These are phyloP conservation scores for Backusella circina DNA, from an alignment of 192 early-diverging fungal species.

Conservation along the genomic window DNA sequence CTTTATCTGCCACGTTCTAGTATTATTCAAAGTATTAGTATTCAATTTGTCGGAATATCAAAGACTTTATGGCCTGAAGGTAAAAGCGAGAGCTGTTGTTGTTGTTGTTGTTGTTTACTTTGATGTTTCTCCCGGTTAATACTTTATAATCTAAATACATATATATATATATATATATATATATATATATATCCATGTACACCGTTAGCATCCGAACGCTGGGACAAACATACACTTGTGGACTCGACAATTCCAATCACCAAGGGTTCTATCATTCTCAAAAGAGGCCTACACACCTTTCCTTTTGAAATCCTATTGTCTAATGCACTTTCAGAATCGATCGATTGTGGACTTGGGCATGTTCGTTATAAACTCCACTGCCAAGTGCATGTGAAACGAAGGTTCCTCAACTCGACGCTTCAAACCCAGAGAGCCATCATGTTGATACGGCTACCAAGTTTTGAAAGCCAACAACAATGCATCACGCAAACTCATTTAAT, in stretches of 20 bases:
- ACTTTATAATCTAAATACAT: background rate
- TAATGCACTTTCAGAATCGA: slow-evolving; percentile 27
- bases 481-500: slow-evolving; percentile 11
- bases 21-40: slow-evolving; percentile 13
- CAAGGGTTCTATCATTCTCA: background rate
- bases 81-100: background rate
- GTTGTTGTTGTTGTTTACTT: background rate
- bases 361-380: slow-evolving; percentile 25
- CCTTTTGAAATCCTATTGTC: slow-evolving; percentile 33
- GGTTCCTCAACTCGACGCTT: background rate
- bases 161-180: background rate
- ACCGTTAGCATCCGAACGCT: slow-evolving; percentile 8
- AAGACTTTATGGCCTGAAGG: slow-evolving; percentile 36
- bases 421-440: slow-evolving; percentile 7
- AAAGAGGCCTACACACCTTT: slow-evolving; percentile 13
- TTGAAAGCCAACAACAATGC: slow-evolving; percentile 14
- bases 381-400: slow-evolving; percentile 16
- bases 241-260: slow-evolving; percentile 13
- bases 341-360: slow-evolving; percentile 27
- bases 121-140: background rate
- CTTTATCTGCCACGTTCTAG: slow-evolving; percentile 1
- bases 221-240: slow-evolving; percentile 24
- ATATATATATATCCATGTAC: background rate
- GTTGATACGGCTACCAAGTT: slow-evolving; percentile 9
- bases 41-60: slow-evolving; percentile 26